These are phyloP conservation scores for Xanthoconium purpureum DNA, from an alignment of 768 basidiomycete species.

Conservation along the genomic window DNA sequence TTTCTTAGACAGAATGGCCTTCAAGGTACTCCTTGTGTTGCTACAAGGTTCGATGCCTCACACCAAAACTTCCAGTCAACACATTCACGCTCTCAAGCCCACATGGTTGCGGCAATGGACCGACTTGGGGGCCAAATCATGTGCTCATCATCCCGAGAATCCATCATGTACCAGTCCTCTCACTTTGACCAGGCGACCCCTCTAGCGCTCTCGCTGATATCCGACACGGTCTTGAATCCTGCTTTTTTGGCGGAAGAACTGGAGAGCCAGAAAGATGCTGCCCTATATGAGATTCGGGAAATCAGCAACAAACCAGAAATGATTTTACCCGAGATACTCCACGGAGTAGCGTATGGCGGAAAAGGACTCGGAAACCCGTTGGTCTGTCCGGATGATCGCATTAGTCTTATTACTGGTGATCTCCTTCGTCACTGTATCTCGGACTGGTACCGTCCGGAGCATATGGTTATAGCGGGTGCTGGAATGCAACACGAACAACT, in stretches of 20 bases:
- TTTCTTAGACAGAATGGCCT: slow-evolving; percentile 93
- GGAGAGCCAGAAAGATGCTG: slow-evolving; percentile 78
- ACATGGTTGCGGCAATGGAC: slow-evolving; percentile 81
- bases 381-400: slow-evolving; percentile 82
- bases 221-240: slow-evolving; percentile 85
- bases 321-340: slow-evolving; percentile 87
- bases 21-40: slow-evolving; percentile 62
- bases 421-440: slow-evolving; percentile 62
- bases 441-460: slow-evolving; percentile 89
- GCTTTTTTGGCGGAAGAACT: slow-evolving; percentile 76
- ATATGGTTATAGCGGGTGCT: slow-evolving; percentile 93
- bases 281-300: slow-evolving; percentile 88
- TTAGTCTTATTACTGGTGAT: slow-evolving; percentile 60
- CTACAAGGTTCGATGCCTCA: background rate
- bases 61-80: slow-evolving; percentile 56
- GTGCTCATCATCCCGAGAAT: slow-evolving; percentile 87
- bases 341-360: slow-evolving; percentile 76
- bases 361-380: slow-evolving; percentile 87
- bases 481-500: slow-evolving; percentile 90
- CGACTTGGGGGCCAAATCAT: slow-evolving; percentile 87
- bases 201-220: slow-evolving; percentile 80
- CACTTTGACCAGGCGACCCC: slow-evolving; percentile 84
- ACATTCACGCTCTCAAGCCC: slow-evolving; percentile 59
- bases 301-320: slow-evolving; percentile 86
- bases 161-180: slow-evolving; percentile 97